Evolutionary conservation across 164 flowering plant species (phyloP).

Genomic region (Umbilicus rupestris): DNA sequence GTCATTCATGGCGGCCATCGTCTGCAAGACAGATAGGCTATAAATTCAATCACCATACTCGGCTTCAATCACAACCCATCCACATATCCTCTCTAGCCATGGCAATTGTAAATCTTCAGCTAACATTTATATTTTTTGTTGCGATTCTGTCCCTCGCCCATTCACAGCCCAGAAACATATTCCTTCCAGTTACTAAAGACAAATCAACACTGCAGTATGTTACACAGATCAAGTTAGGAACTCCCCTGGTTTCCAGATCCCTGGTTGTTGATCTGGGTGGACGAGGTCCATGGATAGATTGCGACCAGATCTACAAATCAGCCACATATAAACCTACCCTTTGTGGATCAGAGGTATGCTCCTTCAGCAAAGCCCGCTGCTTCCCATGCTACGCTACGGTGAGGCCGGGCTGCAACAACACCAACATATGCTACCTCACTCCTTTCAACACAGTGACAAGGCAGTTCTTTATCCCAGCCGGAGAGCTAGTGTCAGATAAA

Average conservation of each 20-base stretch:
- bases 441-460: slow-evolving; percentile 22
- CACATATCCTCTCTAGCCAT: background rate
- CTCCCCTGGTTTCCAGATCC: slow-evolving; percentile 24
- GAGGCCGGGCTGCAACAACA: slow-evolving; percentile 27
- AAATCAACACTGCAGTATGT: slow-evolving; percentile 26
- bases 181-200: slow-evolving; percentile 35
- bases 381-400: slow-evolving; percentile 16
- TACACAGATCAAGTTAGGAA: slow-evolving; percentile 24
- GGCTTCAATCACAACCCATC: background rate
- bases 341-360: slow-evolving; percentile 31
- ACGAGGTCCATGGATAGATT: slow-evolving; percentile 35
- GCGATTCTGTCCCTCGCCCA: slow-evolving; percentile 8
- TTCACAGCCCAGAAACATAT: slow-evolving; percentile 26
- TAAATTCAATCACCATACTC: background rate
- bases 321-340: slow-evolving; percentile 26
- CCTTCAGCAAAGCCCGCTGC: slow-evolving; percentile 20
- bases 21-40: background rate
- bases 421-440: slow-evolving; percentile 12
- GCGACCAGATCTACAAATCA: slow-evolving; percentile 25
- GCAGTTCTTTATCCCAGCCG: slow-evolving; percentile 15
- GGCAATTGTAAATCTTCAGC: slow-evolving; percentile 10
- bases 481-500: slow-evolving; percentile 16
- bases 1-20: slow-evolving; percentile 7
- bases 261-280: slow-evolving; percentile 34
- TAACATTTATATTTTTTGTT: background rate